Percentiles rank a stretch among this genome's conserved stretches.
These are phyloP conservation scores for Phytopythium litorale DNA, from an alignment of 352 stramenopile genomes.

Conservation along the genomic window DNA sequence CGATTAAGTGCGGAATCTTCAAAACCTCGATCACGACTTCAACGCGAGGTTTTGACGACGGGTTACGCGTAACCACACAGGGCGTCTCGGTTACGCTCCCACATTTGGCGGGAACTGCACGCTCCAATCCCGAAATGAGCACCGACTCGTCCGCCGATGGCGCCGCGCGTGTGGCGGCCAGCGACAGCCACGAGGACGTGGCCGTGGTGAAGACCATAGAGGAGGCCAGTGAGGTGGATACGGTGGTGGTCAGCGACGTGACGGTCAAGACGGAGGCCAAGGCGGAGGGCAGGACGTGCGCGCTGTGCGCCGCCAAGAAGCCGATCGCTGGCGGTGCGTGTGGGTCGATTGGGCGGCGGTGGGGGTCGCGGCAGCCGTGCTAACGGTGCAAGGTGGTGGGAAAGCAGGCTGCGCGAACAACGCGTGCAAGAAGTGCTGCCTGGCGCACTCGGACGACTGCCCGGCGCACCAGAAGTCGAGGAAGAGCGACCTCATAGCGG, in stretches of 20 bases:
- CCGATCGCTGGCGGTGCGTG: slow-evolving; percentile 18
- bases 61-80: background rate
- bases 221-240: too few relatives aligned
- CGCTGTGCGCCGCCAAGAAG: slow-evolving; percentile 49
- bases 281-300: slow-evolving; percentile 18
- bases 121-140: too few relatives aligned
- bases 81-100: background rate
- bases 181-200: background rate
- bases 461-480: slow-evolving; percentile 30
- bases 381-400: background rate
- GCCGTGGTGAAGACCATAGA: too few relatives aligned
- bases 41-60: background rate
- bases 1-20: background rate
- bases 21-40: background rate
- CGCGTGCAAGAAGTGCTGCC: slow-evolving; percentile 74
- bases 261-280: slow-evolving; percentile 11
- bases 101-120: background rate
- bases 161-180: background rate
- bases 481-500: slow-evolving; percentile 15
- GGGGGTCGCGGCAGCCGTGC: background rate
- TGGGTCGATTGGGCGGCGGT: background rate
- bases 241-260: too few relatives aligned
- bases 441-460: slow-evolving; percentile 36
- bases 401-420: slow-evolving; percentile 31
- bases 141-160: too few relatives aligned